These are phyloP conservation scores for Euphorbia tirucalli DNA, from an alignment of 345 rosid species.

Conservation along the genomic window DNA sequence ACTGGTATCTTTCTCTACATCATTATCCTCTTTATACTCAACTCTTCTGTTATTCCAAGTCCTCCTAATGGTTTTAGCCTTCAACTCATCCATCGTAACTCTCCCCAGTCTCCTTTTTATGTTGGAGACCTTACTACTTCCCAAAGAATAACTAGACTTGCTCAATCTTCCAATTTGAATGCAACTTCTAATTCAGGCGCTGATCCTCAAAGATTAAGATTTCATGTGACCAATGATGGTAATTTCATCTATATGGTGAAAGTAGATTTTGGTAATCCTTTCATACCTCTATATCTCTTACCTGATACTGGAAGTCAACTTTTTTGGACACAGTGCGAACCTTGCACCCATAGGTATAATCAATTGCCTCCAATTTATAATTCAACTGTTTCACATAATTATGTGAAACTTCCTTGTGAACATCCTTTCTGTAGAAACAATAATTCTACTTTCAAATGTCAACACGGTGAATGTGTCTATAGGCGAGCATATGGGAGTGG, in stretches of 20 bases:
- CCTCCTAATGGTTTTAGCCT: background rate
- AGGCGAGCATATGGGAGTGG: background rate
- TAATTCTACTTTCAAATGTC: background rate
- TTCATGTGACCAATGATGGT: background rate
- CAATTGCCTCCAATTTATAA: background rate
- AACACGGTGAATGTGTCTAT: background rate
- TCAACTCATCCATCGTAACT: background rate
- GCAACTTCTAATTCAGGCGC: background rate
- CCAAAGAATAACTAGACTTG: no score
- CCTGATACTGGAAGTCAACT: background rate
- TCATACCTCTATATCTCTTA: background rate
- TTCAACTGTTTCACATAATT: slow-evolving; percentile 6
- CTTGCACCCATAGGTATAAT: background rate
- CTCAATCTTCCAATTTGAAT: background rate
- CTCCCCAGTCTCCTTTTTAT: background rate
- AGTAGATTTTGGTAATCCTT: background rate
- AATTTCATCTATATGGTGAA: background rate
- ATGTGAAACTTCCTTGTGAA: slow-evolving; percentile 13
- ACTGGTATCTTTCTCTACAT: background rate
- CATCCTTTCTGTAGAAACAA: slow-evolving; percentile 5
- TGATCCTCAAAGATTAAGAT: background rate
- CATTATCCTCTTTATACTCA: background rate
- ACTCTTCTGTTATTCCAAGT: background rate
- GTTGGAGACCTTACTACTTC: no score
- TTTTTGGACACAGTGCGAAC: slow-evolving; percentile 4